These are phyloP conservation scores for Carex scoparia DNA, from an alignment of 176 grass and related monocot genomes.

Conservation along the genomic window DNA sequence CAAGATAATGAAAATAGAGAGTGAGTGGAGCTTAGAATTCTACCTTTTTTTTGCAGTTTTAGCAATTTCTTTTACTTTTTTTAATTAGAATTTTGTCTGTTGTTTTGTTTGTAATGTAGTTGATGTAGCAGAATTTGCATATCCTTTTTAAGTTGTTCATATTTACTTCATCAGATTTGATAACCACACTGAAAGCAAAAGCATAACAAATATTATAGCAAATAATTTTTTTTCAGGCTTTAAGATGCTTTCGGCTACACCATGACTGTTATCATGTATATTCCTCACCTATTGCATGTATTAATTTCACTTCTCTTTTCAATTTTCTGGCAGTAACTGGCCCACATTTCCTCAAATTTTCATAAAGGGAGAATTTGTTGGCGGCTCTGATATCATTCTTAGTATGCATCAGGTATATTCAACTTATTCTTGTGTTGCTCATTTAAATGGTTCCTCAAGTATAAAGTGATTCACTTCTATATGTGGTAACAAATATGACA, in stretches of 20 bases:
- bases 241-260: neutral
- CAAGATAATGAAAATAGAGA: neutral
- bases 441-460: neutral
- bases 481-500: no score
- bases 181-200: neutral
- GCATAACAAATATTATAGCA: neutral
- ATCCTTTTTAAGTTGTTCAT: slow-evolving; percentile 1
- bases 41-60: neutral
- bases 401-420: slow-evolving; percentile 79
- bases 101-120: neutral
- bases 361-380: slow-evolving; percentile 93
- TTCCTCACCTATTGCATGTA: neutral
- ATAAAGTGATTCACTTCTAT: neutral
- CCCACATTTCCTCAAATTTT: slow-evolving; percentile 97
- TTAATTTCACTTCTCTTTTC: neutral
- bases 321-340: slow-evolving; percentile 56
- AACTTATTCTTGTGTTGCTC: neutral
- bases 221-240: neutral
- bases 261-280: neutral
- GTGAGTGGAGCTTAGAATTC: neutral
- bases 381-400: slow-evolving; percentile 92
- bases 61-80: neutral
- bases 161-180: slow-evolving; percentile 18
- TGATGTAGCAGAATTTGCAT: neutral
- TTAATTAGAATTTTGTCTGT: neutral